Evolutionary conservation across 352 stramenopile species (phyloP), one percentile per base, ranked within the genome.

Genomic region (Globisporangium irregulare): DNA sequence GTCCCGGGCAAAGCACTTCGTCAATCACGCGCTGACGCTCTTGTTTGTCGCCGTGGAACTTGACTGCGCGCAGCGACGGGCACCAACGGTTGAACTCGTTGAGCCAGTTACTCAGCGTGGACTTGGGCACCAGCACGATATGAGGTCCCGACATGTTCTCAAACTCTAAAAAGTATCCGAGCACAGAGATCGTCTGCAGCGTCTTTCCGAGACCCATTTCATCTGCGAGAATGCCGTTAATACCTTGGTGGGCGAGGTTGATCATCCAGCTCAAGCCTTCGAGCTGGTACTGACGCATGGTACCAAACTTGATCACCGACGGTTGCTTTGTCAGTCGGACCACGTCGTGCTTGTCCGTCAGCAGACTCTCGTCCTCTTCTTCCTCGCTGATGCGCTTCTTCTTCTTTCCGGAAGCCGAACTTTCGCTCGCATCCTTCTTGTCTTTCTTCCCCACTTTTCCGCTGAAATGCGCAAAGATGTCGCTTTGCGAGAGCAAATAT

Each of bases 141-240:
- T 97, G 94, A 9, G 97, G 97, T 0, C 95, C 94, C 1, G 77
- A 73, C 27, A 96, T 76, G 59, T 94, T 90, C 43, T 96, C 82
- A 50, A 89, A 96, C 72, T 95, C 87, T 34, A 78, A 73, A 41
- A 94, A 93, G 64, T 96, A 96, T 4, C 69, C 89, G 27, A 96
- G 72, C 65, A 96, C 86, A 0, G 89, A 96, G 61, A 96, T 96
- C 24, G 89, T 96, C 69, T 96, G 93, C 38, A 99, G 92, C 0
- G 97, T 99, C 76, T 99, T 99, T 38, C 97, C 97, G n/a, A 99
- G 86, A 68, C 92, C 95, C 94, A 99, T 98, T 77, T 99, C 97
- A 72, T 99, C 97, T 0, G 96, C 98, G 29, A 99, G 75, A 60
- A 99, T 99, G 14, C 97, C 97, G 79, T 99, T 99, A 58, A 99